Evolutionary conservation across 78 protist genomes (phyloP).

Genomic region (Planoprotostelium fungivorum): DNA sequence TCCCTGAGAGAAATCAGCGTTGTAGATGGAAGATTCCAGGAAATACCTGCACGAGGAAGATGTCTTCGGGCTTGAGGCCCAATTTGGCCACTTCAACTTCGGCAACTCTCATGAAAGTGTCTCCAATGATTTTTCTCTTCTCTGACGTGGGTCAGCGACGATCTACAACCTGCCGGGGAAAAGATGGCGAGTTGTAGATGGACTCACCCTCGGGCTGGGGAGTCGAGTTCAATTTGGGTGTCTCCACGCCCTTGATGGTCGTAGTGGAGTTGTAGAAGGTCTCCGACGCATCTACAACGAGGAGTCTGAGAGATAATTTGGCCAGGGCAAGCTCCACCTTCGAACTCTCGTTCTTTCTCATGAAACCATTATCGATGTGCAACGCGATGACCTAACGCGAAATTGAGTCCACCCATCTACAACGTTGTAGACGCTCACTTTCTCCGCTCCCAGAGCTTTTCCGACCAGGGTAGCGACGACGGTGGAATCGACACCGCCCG

Average conservation of each 20-base stretch:
- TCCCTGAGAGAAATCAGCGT: constrained; percentile 70
- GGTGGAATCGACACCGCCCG: constrained; percentile 95
- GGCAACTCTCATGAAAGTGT: constrained; percentile 87
- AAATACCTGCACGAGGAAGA: constrained; percentile 76
- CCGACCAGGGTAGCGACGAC: constrained; percentile 90
- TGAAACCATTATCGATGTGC: constrained; percentile 94
- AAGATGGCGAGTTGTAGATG: no score
- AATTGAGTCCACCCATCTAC: background rate
- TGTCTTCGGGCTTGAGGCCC: constrained; percentile 56
- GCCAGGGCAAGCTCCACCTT: constrained; percentile 48
- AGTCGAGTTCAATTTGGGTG: constrained; percentile 23
- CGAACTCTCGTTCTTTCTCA: constrained; percentile 70
- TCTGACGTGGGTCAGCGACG: background rate
- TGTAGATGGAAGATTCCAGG: constrained; percentile 21
- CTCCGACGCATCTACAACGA: constrained; percentile 76
- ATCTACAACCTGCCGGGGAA: background rate
- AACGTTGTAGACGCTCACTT: background rate
- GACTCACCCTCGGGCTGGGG: constrained; percentile 63
- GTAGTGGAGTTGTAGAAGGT: constrained; percentile 78
- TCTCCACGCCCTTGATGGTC: constrained; percentile 19
- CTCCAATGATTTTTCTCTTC: constrained; percentile 95
- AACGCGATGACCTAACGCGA: constrained; percentile 50
- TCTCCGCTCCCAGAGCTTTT: constrained; percentile 86
- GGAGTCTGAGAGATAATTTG: constrained; percentile 36
- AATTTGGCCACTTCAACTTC: constrained; percentile 36